Evolutionary conservation across 352 stramenopile genomes (phyloP), one percentile per base, ranked within the genome.

Genomic region (Phytophthora aleatoria): DNA sequence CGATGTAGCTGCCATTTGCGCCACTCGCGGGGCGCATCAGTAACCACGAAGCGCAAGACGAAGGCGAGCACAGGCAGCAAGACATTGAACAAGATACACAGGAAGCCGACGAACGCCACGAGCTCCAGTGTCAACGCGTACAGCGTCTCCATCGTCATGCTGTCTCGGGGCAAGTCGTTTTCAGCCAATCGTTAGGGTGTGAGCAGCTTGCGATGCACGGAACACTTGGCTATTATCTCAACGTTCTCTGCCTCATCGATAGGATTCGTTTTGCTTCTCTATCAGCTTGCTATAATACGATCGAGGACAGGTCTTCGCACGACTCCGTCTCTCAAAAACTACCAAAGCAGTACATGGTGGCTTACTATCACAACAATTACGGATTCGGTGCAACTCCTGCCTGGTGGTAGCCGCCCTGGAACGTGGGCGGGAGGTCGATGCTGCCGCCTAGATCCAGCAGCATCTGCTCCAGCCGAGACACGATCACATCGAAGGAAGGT

Each of bases 321-420:
- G 57, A 66, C 57, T 76, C 38, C 50, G 69, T 68, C 61, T 64
- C 61, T 74, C 65, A 74, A 67, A 41, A 71, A 74, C 64, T 74
- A 74, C 56, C 55, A 66, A 20, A 65, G 42, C 57, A 60, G 53
- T 69, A 61, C 51, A 31, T 53, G 43, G 47, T 61, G 60, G 53
- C 54, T 52, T 42, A 45, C 68, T 57, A 57, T 56, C 52, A 69
- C 57, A 57, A 26, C 64, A 67, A 65, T 60, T 69, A 75, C 26
- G 69, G 50, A 36, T 44, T 77, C 24, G 53, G 20, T 4, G 48
- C 43, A n/a, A 78, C 44, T 12, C 68, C 74, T 50, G 70, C 33
- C 42, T 92, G 82, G 71, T 96, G 87, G 60, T 96, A 96, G 30
- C 87, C 87, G 39, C 86, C 87, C 53, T 85, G 76, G 76, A 93